phyloP scores from a whole-genome alignment of 129 eudicot genomes.

The Pulicaria dysenterica region DNA sequence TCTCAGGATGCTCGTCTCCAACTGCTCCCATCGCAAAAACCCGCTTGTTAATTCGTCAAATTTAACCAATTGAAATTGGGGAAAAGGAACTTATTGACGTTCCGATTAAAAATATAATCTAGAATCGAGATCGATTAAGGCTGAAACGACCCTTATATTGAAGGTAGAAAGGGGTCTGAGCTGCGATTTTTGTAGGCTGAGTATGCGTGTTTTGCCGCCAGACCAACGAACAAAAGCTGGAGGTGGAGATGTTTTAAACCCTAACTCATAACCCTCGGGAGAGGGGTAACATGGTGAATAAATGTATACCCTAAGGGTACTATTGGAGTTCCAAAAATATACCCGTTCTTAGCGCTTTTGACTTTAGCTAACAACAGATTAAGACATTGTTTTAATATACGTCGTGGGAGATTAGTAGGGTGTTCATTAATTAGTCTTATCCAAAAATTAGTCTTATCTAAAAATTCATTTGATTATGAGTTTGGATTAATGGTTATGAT shows the following conservation, averaged over 20 bases:
- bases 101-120: not conserved
- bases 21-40: slow-evolving; percentile 17
- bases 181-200: not conserved
- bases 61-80: slow-evolving; percentile 10
- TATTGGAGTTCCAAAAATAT: not conserved
- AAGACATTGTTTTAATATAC: too few species aligned
- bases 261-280: slow-evolving; percentile 6
- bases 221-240: slow-evolving; percentile 19
- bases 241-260: slow-evolving; percentile 17
- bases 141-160: not conserved
- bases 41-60: slow-evolving; percentile 17
- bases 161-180: not conserved
- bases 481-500: too few species aligned
- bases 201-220: slow-evolving; percentile 27
- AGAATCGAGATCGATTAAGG: not conserved
- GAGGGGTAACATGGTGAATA: not conserved
- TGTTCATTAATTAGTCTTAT: too few species aligned
- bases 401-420: too few species aligned
- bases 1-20: slow-evolving; percentile 20
- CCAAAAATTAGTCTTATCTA: too few species aligned
- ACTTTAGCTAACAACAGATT: too few species aligned
- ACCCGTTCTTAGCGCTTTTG: too few species aligned
- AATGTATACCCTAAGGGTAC: slow-evolving; percentile 1
- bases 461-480: too few species aligned
- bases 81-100: not conserved